Conservation (phyloP, 192 early-diverging fungal genomes). For the Kickxella alabastrina region DNA sequence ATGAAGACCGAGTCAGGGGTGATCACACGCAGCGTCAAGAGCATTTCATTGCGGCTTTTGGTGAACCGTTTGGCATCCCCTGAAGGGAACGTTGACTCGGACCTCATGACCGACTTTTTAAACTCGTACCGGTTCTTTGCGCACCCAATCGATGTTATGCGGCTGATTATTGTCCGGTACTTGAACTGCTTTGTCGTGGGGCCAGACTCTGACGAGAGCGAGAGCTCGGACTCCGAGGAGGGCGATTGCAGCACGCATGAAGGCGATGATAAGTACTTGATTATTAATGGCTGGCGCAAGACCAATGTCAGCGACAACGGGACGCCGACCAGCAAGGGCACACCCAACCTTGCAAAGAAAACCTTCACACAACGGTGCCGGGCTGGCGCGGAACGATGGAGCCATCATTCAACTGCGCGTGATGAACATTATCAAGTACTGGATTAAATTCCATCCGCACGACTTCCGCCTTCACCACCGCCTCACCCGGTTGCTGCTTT, state of each 20-base stretch:
- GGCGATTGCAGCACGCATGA: constrained; percentile 8
- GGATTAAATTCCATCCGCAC: constrained; percentile 79
- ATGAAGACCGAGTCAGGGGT: constrained; percentile 46
- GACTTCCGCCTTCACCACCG: constrained; percentile 51
- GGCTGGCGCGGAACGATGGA: constrained; percentile 38
- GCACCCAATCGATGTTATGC: constrained; percentile 59
- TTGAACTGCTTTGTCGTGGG: constrained; percentile 50
- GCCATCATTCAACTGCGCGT: constrained; percentile 70
- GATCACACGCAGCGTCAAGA: constrained; percentile 49
- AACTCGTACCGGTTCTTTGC: constrained; percentile 66
- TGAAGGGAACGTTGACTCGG: constrained; percentile 55
- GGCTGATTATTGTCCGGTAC: constrained; percentile 61
- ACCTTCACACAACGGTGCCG: no score
- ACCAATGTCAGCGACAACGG: constrained; percentile 1
- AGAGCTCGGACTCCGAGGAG: constrained; percentile 11
- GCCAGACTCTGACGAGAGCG: background rate
- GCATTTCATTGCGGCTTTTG: constrained; percentile 44
- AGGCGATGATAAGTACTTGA: constrained; percentile 18
- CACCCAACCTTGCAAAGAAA: background rate
- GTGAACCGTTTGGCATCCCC: constrained; percentile 53
- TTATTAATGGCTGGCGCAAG: constrained; percentile 46
- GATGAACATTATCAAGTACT: constrained; percentile 81
- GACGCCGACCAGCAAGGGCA: background rate
- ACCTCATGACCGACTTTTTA: constrained; percentile 61
- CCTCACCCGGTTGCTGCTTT: constrained; percentile 42